Percentiles rank a stretch among this genome's conserved stretches.
phyloP scores from a whole-genome alignment of 176 grass and related monocot genomes.

The Typha latifolia region DNA sequence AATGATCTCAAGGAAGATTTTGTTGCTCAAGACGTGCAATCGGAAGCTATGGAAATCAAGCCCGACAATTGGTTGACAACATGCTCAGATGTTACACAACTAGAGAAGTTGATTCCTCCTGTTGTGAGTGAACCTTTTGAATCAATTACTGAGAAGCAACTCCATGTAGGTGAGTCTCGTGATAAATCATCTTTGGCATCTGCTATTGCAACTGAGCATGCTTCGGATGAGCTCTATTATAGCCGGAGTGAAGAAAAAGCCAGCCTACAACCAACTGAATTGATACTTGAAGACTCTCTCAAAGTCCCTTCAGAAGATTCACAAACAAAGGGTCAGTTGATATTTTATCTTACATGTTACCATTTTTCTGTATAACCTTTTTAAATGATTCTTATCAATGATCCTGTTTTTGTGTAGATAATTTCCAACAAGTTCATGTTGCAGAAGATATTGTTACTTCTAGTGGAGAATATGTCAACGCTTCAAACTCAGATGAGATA shows the following conservation, averaged over 20 bases:
- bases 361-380: background rate
- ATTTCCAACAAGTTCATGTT: conserved; percentile 18
- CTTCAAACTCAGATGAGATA: conserved; percentile 21
- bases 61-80: background rate
- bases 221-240: conserved; percentile 8
- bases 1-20: conserved; percentile 16
- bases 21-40: background rate
- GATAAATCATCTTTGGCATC: conserved; percentile 7
- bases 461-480: conserved; percentile 21
- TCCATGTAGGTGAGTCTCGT: conserved; percentile 13
- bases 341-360: background rate
- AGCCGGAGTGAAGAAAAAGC: conserved; percentile 13
- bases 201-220: conserved; percentile 13
- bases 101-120: conserved; percentile 14
- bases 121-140: conserved; percentile 27
- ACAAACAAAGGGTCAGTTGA: conserved; percentile 12
- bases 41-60: background rate
- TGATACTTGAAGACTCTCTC: conserved; percentile 20
- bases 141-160: conserved; percentile 25
- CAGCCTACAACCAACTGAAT: conserved; percentile 7
- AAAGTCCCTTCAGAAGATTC: conserved; percentile 18
- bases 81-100: conserved; percentile 10
- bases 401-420: conserved; percentile 15
- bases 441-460: conserved; percentile 13
- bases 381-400: conserved; percentile 11